Evolutionary conservation across 306 rosid species (phyloP), one percentile per base, ranked within the genome.

Genomic region (Lathyrus oleraceus): DNA sequence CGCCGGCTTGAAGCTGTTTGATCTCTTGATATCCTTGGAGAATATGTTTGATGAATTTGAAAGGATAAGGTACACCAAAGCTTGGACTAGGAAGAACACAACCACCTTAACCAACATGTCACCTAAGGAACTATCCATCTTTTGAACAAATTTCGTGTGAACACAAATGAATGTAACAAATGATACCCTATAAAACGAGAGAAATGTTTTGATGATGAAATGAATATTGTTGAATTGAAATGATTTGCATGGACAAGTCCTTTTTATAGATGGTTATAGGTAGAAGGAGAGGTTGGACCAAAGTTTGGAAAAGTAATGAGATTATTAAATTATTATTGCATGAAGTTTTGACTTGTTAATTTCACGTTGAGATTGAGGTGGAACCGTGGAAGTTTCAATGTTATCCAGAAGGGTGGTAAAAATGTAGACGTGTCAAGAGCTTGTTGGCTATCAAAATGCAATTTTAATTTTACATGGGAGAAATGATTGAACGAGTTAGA

Each of bases 41-140:
- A 93, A 90, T 63, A 87, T 54, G 78, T 81, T 82, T 27, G 98
- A 92, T 36, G 98, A 93, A 13, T 85, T 87, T 2, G 88, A 84
- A 42, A 93, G 96, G 49, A 93, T 93, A 11, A 93, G 80, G 76
- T 90, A 93, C 10, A 93, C 96, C 79, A 93, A 72, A 70, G 67
- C 83, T 64, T 90, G 98, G 27, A 93, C 85, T 0, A 88, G 13
- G 44, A 87, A 4, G 70, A 93, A 93, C 71, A 93, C 5, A 10
- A 7, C 91, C 15, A 85, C 86, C 83, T 87, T 93, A 61, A 90
- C 0, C 73, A 90, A 32, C 84, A 77, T 39, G 20, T 85, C 91
- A 43, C 79, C 83, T 53, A 74, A 73, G 76, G 70, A 69, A 62
- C 39, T 67, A 20, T 87, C 94, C 82, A 87, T 81, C 9, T 53